A percentile compares a stretch with the other conserved stretches of the same genome.
phyloP scores from a whole-genome alignment of 108 stramenopile species.

The Parietichytrium sp. region DNA sequence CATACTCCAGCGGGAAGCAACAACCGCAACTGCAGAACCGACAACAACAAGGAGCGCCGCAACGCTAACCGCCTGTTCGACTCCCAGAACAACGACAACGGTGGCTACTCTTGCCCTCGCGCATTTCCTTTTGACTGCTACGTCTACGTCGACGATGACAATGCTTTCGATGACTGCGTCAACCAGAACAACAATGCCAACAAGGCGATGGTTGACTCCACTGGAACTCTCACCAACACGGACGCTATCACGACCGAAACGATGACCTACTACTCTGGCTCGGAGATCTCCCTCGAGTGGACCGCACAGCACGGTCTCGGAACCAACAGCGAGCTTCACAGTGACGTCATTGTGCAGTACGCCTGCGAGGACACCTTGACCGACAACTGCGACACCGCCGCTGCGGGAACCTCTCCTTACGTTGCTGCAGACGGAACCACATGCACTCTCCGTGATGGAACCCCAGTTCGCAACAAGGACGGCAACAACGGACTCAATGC shows the following conservation, averaged over 20 bases:
- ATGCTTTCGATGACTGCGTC: background rate
- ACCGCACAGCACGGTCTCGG: slow-evolving; percentile 55
- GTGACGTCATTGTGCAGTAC: slow-evolving; percentile 54
- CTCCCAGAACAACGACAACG: slow-evolving; percentile 50
- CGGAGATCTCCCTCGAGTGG: slow-evolving; percentile 49
- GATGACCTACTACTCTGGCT: slow-evolving; percentile 53
- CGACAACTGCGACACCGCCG: background rate
- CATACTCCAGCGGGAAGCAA: slow-evolving; percentile 44
- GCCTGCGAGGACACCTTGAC: slow-evolving; percentile 49
- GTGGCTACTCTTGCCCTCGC: slow-evolving; percentile 53
- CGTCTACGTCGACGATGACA: too few species aligned
- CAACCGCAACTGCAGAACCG: slow-evolving; percentile 52
- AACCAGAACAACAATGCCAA: background rate
- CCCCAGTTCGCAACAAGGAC: slow-evolving; percentile 43
- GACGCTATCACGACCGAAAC: too few species aligned
- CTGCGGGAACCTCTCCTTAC: background rate
- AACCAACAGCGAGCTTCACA: slow-evolving; percentile 44
- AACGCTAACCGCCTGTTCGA: slow-evolving; percentile 56
- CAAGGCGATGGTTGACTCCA: background rate
- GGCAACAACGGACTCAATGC: slow-evolving; percentile 41
- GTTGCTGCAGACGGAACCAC: background rate
- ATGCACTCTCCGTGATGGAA: slow-evolving; percentile 52
- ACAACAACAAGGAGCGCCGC: slow-evolving; percentile 27
- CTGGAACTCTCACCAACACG: too few species aligned
- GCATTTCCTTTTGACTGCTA: too few species aligned